phyloP scores from a whole-genome alignment of 805 yeast species.

The Saturnispora mendoncae region DNA sequence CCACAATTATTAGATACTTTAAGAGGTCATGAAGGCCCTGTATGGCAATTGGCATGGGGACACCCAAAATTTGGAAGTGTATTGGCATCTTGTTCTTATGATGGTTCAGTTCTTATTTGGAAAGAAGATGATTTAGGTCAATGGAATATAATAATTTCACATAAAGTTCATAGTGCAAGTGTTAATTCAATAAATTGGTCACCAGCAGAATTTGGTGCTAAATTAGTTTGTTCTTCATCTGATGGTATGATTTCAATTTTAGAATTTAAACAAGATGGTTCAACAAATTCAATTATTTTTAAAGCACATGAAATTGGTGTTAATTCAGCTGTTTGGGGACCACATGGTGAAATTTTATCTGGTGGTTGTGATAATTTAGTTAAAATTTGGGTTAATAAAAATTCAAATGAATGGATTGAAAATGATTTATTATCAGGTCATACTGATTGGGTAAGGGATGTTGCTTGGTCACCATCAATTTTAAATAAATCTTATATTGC shows the following conservation, averaged over 20 bases:
- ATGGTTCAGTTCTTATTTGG: slow-evolving; percentile 93
- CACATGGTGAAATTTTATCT: slow-evolving; percentile 60
- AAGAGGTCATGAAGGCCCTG: slow-evolving; percentile 94
- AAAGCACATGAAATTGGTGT: slow-evolving; percentile 91
- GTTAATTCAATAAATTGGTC: slow-evolving; percentile 96
- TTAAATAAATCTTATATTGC: slow-evolving; percentile 85
- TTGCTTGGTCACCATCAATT: slow-evolving; percentile 94
- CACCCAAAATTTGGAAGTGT: slow-evolving; percentile 97
- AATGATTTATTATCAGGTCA: slow-evolving; percentile 84
- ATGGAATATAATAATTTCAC: slow-evolving; percentile 85
- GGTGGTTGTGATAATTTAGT: slow-evolving; percentile 95
- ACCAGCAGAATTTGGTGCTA: slow-evolving; percentile 93
- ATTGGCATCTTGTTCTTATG: slow-evolving; percentile 90
- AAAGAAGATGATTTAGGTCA: slow-evolving; percentile 72
- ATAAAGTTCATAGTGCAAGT: slow-evolving; percentile 83
- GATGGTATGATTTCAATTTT: slow-evolving; percentile 90
- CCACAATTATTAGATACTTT: slow-evolving; percentile 71
- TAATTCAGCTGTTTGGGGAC: slow-evolving; percentile 94
- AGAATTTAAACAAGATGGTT: slow-evolving; percentile 86
- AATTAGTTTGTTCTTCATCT: slow-evolving; percentile 80
- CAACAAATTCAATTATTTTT: slow-evolving; percentile 52
- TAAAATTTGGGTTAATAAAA: slow-evolving; percentile 67
- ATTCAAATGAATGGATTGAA: slow-evolving; percentile 48
- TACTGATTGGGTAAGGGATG: slow-evolving; percentile 98
- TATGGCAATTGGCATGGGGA: slow-evolving; percentile 99